Evolutionary conservation across 441 rosid species (phyloP).

Genomic region (Eruca vesicaria): DNA sequence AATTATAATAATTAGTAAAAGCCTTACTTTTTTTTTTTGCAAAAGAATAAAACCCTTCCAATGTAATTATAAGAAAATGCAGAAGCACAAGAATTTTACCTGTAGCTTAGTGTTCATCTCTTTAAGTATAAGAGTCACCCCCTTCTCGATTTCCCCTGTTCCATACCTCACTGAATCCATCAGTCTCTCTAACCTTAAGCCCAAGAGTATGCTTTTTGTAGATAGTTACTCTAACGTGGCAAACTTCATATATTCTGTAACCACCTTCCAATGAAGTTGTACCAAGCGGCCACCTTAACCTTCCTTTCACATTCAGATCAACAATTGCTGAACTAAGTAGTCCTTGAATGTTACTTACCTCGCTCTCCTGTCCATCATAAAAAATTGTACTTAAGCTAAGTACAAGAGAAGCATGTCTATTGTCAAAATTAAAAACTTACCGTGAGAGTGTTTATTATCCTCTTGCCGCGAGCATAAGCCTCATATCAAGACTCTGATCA

Average conservation of each 20-base stretch:
- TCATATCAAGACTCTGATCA: constrained; percentile 52
- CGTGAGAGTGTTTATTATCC: constrained; percentile 30
- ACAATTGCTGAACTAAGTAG: constrained; percentile 47
- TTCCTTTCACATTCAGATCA: constrained; percentile 52
- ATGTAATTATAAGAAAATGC: neutral
- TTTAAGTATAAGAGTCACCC: constrained; percentile 46
- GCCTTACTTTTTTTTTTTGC: no score
- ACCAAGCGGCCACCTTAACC: constrained; percentile 56
- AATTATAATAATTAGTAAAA: neutral
- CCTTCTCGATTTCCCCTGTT: constrained; percentile 36
- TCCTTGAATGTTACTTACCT: constrained; percentile 38
- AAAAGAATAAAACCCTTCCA: no score
- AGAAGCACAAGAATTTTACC: neutral
- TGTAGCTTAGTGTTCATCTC: constrained; percentile 24
- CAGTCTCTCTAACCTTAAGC: constrained; percentile 47
- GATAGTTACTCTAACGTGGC: constrained; percentile 39
- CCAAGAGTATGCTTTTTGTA: constrained; percentile 40
- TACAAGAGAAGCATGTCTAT: neutral
- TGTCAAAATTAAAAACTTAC: constrained; percentile 43
- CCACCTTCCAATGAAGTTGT: constrained; percentile 35
- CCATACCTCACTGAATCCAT: constrained; percentile 41
- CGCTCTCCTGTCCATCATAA: constrained; percentile 45
- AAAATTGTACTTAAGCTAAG: neutral
- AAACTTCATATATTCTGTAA: constrained; percentile 41
- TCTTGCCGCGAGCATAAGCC: constrained; percentile 52